phyloP scores from a whole-genome alignment of 257 asterid genomes.

The Fraxinus anomala region DNA sequence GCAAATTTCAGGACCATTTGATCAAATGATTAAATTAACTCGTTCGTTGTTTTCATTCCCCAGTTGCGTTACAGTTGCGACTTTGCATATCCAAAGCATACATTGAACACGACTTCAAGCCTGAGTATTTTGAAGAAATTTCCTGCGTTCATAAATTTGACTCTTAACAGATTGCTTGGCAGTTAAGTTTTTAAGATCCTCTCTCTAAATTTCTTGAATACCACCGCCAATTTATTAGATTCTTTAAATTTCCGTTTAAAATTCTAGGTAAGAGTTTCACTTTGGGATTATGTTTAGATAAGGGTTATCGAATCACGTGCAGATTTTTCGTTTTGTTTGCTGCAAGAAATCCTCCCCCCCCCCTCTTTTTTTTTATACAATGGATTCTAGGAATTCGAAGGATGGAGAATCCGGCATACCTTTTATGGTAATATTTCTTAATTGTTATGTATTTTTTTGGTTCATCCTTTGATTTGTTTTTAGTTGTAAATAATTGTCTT shows the following conservation, averaged over 20 bases:
- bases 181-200: slow-evolving; percentile 7
- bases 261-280: background rate
- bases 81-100: too few relatives aligned
- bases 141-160: background rate
- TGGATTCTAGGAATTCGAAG: slow-evolving; percentile 40
- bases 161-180: background rate
- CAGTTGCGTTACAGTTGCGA: too few relatives aligned
- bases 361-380: background rate
- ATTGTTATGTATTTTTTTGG: background rate
- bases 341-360: background rate
- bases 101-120: background rate
- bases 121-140: background rate
- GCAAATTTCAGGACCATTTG: too few relatives aligned
- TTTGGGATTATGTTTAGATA: background rate
- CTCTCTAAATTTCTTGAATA: background rate
- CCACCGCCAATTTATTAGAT: slow-evolving; percentile 12
- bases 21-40: too few relatives aligned
- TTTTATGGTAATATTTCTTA: too few relatives aligned
- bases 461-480: background rate
- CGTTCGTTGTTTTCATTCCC: too few relatives aligned
- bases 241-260: background rate
- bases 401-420: slow-evolving; percentile 31
- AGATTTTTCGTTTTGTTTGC: background rate
- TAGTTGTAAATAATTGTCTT: background rate
- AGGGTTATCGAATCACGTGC: too few relatives aligned